Base-by-base conservation (phyloP, 495 filamentous ascomycete genomes). In the Corynascus novoguineensis region DNA sequence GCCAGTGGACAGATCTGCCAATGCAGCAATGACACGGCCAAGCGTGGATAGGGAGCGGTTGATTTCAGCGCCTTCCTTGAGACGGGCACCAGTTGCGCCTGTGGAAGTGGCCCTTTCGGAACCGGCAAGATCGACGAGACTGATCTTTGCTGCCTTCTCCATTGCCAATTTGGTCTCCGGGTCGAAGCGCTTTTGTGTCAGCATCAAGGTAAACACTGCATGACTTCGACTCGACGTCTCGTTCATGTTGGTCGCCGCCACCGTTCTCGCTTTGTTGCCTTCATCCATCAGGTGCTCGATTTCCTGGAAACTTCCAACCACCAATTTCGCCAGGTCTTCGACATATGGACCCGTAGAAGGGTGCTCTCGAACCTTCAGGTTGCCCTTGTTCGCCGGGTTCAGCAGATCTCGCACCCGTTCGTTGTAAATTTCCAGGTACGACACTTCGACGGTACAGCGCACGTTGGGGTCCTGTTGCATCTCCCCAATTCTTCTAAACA, bases 161-260 rank as follows among this genome's bases (percentile, higher is more conserved):
- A 89, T 90, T 63, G 90, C 88, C 89, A 99, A 92, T 40, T 87
- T 89, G 0, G 92, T 97, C 69, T 97, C 95, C 0, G 84, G 76
- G 67, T 99, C 95, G 63, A 90, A 90, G 57, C 89, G 80, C 70
- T 96, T 96, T 66, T 97, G 95, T 4, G 91, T 95, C 21, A 99
- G 78, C 53, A 91, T 97, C 38, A 99, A 76, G 6, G 95, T 99
- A 70, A 99, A 99, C 14, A 99, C 95, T 34, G 95, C 95, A 68
- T 99, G 95, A 64, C 90, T 96, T 73, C 95, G 83, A 83, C 90
- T 96, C 50, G 92, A 97, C 3, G 95, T 97, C 75, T 97, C 93
- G 77, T 99, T 99, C 93, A 97, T 97, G 78, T 97, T 99, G 35
- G 95, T 99, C 5, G 95, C 95, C 4, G 95, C 95, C 35, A 99